Percentiles rank a stretch among this genome's conserved stretches.
Conservation (phyloP, 805 yeast genomes). For the Spathaspora sp. region DNA sequence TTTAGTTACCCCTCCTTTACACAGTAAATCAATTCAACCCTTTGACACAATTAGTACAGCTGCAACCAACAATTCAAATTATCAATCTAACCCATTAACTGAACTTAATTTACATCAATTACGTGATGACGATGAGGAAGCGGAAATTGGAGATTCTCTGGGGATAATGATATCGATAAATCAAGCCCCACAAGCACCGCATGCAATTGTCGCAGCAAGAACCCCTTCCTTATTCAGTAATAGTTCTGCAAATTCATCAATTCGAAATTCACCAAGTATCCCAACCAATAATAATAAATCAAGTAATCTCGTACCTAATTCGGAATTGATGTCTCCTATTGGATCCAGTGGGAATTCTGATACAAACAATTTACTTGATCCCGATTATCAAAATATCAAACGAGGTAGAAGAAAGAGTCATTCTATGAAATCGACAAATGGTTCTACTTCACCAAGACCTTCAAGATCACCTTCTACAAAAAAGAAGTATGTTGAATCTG, state of each 20-base stretch:
- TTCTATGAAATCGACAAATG: slow-evolving; percentile 16
- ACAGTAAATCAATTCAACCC: neutral
- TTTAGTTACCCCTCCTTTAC: slow-evolving; percentile 5
- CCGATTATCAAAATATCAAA: slow-evolving; percentile 41
- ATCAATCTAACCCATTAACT: slow-evolving; percentile 7
- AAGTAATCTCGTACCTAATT: slow-evolving; percentile 1
- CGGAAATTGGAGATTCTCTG: slow-evolving; percentile 5
- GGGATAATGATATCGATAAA: slow-evolving; percentile 17
- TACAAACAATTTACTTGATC: no score
- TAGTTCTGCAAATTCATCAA: slow-evolving; percentile 31
- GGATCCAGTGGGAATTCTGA: neutral
- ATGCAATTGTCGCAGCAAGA: slow-evolving; percentile 28
- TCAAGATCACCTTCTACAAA: neutral
- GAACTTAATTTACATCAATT: slow-evolving; percentile 15
- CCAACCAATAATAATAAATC: slow-evolving; percentile 3
- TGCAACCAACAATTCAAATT: slow-evolving; percentile 1
- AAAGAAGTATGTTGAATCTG: slow-evolving; percentile 16
- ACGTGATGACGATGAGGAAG: slow-evolving; percentile 1
- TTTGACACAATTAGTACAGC: slow-evolving; percentile 1
- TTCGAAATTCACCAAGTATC: slow-evolving; percentile 14
- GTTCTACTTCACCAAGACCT: slow-evolving; percentile 9
- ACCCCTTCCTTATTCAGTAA: slow-evolving; percentile 58
- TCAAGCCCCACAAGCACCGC: slow-evolving; percentile 29
- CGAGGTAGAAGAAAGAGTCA: slow-evolving; percentile 38
- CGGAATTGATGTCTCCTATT: neutral